phyloP scores from a whole-genome alignment of 2,329 filamentous ascomycete species.

The Hypocrella siamensis region DNA sequence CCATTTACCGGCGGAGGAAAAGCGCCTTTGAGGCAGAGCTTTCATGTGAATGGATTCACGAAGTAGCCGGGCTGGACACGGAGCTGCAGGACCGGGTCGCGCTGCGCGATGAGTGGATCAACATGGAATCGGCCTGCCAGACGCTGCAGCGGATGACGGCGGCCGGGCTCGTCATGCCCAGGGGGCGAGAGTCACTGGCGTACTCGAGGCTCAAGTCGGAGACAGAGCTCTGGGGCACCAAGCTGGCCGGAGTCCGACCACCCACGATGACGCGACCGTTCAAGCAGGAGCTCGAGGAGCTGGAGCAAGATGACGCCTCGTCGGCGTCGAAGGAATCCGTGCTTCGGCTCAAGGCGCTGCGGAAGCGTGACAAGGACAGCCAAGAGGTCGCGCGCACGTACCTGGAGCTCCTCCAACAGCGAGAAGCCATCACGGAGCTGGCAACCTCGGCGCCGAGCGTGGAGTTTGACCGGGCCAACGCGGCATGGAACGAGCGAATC shows the following conservation, averaged over 20 bases:
- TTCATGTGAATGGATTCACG: slow-evolving; percentile 39
- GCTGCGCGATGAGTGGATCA: slow-evolving; percentile 30
- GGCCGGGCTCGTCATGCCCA: slow-evolving; percentile 25
- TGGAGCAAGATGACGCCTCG: slow-evolving; percentile 13
- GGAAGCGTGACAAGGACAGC: slow-evolving; percentile 12
- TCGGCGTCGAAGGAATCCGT: slow-evolving; percentile 4
- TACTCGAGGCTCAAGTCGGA: slow-evolving; percentile 10
- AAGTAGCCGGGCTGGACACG: slow-evolving; percentile 34
- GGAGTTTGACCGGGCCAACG: slow-evolving; percentile 14
- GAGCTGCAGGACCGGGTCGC: slow-evolving; percentile 12
- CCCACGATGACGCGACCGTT: slow-evolving; percentile 22
- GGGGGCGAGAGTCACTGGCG: slow-evolving; percentile 22
- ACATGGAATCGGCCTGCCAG: slow-evolving; percentile 25
- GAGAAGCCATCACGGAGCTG: slow-evolving; percentile 12
- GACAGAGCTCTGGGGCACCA: slow-evolving; percentile 8
- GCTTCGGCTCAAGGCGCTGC: slow-evolving; percentile 13
- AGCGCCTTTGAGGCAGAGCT: slow-evolving; percentile 44
- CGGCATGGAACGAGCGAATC: slow-evolving; percentile 19
- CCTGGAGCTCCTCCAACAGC: slow-evolving; percentile 17
- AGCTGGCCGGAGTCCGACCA: slow-evolving; percentile 13
- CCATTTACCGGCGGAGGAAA: slow-evolving; percentile 37
- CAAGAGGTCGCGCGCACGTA: slow-evolving; percentile 9
- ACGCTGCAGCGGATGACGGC: slow-evolving; percentile 30
- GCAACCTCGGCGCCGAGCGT: slow-evolving; percentile 4
- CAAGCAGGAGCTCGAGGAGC: slow-evolving; percentile 23